Base-by-base conservation (phyloP, 768 basidiomycete genomes). In the Hemileccinum rubropunctum region DNA sequence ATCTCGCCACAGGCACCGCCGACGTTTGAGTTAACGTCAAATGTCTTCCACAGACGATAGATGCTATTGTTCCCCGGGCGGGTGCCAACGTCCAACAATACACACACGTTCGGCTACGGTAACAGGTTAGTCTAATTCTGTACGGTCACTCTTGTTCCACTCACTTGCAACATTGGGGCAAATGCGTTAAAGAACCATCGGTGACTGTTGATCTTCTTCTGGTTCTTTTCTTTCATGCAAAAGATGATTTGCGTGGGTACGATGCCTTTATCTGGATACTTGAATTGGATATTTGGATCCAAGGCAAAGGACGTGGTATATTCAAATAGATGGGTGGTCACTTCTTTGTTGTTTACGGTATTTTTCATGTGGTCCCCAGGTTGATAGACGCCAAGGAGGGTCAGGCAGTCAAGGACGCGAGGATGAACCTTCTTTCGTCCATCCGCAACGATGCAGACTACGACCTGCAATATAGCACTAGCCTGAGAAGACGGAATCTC, bases 131-230 rank as follows among this genome's bases (percentile, higher is more conserved):
- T 27, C 10, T 15, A 47, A 27, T 20, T 36, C 13, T 52, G 9
- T 11, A 52, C 9, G 1, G 2, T 37, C 34, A 3, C 6, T 14
- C 4, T 14, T 11, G 18, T n/a, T 27, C 42, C 13, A 58, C 77
- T n/a, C 36, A 87, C 89, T 71, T 89, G 88, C 26, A 98, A 69
- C 65, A 95, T 73, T 0, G 85, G 77, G 0, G 81, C 88, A 64
- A 98, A 90, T 0, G 92, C 95, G 64, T 97, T 98, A 70, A 98
- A 97, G 69, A 95, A 95, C 95, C 95, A 98, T 42, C 95, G 76
- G 61, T 97, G 94, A 41, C 88, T 91, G 66, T 97, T 98, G 63
- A 98, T 95, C 73, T 98, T 97, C 76, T 95, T 94, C 64, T 91
- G 87, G 64, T 95, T 98, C 74, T 83, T 89, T 73, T 95, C 93